Conservation (phyloP, 768 basidiomycete species). For the Infundibulicybe gibba region DNA sequence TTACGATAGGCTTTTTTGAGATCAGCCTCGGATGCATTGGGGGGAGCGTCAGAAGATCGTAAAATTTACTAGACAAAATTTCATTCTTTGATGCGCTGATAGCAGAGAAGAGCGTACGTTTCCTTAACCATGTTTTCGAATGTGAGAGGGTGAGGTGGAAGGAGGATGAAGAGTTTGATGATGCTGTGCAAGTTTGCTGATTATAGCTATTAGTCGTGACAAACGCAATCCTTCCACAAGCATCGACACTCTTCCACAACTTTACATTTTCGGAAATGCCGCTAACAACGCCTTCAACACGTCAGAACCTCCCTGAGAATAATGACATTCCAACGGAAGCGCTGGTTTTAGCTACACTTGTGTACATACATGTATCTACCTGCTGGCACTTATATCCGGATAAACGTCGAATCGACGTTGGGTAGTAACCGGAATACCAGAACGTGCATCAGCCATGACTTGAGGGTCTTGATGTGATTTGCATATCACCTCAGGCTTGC, state of each 20-base stretch:
- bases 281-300: not conserved
- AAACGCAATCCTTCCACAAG: slow-evolving; percentile 40
- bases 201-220: slow-evolving; percentile 28
- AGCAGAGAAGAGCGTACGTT: slow-evolving; percentile 40
- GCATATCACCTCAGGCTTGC: not conserved
- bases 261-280: slow-evolving; percentile 33
- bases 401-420: slow-evolving; percentile 96
- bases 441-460: slow-evolving; percentile 59
- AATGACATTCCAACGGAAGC: no score
- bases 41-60: slow-evolving; percentile 89
- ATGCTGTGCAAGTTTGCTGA: slow-evolving; percentile 16
- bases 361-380: not conserved
- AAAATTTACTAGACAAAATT: slow-evolving; percentile 62
- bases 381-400: slow-evolving; percentile 52
- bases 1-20: slow-evolving; percentile 96
- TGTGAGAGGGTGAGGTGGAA: slow-evolving; percentile 12
- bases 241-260: slow-evolving; percentile 37
- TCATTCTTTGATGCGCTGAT: slow-evolving; percentile 5
- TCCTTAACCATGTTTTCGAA: slow-evolving; percentile 61
- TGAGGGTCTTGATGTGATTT: slow-evolving; percentile 38
- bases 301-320: no score
- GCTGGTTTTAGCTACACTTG: not conserved
- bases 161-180: slow-evolving; percentile 10
- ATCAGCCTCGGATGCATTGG: slow-evolving; percentile 76
- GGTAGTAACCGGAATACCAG: slow-evolving; percentile 86